phyloP scores from a whole-genome alignment of 2,329 filamentous ascomycete species.

The Nemania sp. region DNA sequence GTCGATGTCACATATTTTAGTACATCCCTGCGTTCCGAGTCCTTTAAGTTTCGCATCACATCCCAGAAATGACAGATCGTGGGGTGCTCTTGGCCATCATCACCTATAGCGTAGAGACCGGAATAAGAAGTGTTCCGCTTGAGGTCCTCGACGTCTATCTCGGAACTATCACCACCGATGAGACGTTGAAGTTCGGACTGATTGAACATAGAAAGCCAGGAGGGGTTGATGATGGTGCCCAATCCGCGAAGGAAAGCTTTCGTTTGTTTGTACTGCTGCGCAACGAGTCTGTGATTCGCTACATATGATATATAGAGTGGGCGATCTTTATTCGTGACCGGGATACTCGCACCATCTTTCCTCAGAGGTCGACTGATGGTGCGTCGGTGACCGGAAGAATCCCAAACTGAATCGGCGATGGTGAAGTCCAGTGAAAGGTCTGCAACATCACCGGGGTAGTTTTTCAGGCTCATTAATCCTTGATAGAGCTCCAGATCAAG shows the following conservation, averaged over 20 bases:
- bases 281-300: constrained; percentile 80
- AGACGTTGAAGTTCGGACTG: constrained; percentile 92
- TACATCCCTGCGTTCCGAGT: constrained; percentile 79
- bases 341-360: constrained; percentile 71
- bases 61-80: constrained; percentile 89
- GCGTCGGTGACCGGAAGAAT: constrained; percentile 51
- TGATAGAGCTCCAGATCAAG: constrained; percentile 90
- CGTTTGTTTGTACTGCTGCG: constrained; percentile 80
- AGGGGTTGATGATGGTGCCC: constrained; percentile 82
- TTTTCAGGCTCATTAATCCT: constrained; percentile 81
- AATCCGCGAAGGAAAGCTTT: constrained; percentile 86
- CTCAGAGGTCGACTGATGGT: constrained; percentile 76
- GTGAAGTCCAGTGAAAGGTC: constrained; percentile 88
- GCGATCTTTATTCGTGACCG: constrained; percentile 89
- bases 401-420: constrained; percentile 70
- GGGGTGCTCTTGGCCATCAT: constrained; percentile 83
- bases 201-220: constrained; percentile 98
- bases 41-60: constrained; percentile 75
- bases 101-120: constrained; percentile 86
- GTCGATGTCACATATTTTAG: constrained; percentile 96
- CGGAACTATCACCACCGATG: constrained; percentile 81
- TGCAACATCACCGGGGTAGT: constrained; percentile 77
- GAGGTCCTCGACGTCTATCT: constrained; percentile 86
- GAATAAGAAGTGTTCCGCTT: constrained; percentile 83
- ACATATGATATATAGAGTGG: constrained; percentile 94